phyloP scores from a whole-genome alignment of 1,284 basidiomycete species.

The Trichosporon sp. region DNA sequence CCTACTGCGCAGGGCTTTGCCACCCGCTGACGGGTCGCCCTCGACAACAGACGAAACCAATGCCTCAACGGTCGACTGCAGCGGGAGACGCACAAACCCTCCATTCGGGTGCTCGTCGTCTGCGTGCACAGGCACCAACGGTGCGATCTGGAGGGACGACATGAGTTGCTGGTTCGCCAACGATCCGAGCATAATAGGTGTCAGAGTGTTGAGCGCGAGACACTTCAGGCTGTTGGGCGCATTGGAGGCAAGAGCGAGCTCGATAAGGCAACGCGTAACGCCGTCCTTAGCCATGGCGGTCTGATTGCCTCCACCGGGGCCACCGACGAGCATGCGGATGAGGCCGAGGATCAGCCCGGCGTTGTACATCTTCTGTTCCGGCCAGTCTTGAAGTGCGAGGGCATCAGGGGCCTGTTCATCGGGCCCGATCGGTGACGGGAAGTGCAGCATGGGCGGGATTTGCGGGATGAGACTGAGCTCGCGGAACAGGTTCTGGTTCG shows the following conservation, averaged over 20 bases:
- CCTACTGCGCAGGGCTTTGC: conserved; percentile 52
- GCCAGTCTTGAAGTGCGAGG: conserved; percentile 96
- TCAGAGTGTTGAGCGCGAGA: conserved; percentile 78
- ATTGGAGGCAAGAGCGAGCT: conserved; percentile 87
- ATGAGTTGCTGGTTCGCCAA: conserved; percentile 61
- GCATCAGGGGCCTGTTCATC: conserved; percentile 77
- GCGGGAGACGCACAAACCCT: conserved; percentile 54
- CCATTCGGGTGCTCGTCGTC: conserved; percentile 56
- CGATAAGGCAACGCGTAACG: conserved; percentile 79
- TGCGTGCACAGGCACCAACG: conserved; percentile 57
- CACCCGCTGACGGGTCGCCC: conserved; percentile 48
- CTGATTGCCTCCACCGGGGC: conserved; percentile 70
- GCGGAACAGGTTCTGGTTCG: conserved; percentile 98
- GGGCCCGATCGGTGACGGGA: conserved; percentile 69
- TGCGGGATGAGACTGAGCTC: conserved; percentile 83
- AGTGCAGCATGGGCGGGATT: conserved; percentile 80
- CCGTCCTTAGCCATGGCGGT: conserved; percentile 62
- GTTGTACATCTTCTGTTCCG: conserved; percentile 81
- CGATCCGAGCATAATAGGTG: conserved; percentile 61
- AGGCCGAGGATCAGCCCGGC: conserved; percentile 76
- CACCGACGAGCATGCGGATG: conserved; percentile 64
- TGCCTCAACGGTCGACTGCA: conserved; percentile 56
- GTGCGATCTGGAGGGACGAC: conserved; percentile 54
- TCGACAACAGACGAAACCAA: conserved; percentile 52
- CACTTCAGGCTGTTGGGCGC: conserved; percentile 84